These are phyloP conservation scores for Coemansia sp. DNA, from an alignment of 192 early-diverging fungal genomes.

Conservation along the genomic window DNA sequence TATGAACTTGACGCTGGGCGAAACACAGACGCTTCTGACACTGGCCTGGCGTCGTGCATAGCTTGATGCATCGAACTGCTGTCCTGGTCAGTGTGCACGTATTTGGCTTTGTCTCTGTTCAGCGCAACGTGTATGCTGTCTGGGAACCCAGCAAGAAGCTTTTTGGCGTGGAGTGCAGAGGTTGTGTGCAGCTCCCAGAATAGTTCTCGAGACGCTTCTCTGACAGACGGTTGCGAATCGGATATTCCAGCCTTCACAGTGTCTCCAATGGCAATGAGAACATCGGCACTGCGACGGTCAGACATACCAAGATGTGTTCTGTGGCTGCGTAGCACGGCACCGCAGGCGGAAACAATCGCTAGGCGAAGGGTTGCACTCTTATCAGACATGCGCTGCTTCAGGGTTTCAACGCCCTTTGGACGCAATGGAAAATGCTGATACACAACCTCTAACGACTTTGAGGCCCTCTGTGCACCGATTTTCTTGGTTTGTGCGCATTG, in stretches of 20 bases:
- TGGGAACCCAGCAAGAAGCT: conserved; percentile 21
- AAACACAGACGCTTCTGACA: conserved; percentile 18
- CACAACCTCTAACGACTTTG: conserved; percentile 35
- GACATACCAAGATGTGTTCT: conserved; percentile 19
- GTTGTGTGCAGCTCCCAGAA: conserved; percentile 46
- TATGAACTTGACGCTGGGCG: conserved; percentile 19
- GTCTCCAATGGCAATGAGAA: conserved; percentile 16
- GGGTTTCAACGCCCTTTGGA: conserved; percentile 30
- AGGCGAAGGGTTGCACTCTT: conserved; percentile 45
- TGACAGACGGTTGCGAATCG: conserved; percentile 46
- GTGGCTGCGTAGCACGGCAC: conserved; percentile 30
- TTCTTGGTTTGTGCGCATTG: conserved; percentile 55
- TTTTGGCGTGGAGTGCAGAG: conserved; percentile 23
- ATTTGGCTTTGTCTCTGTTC: conserved; percentile 30
- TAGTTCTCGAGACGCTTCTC: conserved; percentile 46
- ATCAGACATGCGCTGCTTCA: conserved; percentile 37
- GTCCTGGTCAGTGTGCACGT: conserved; percentile 5
- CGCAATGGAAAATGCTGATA: conserved; percentile 43
- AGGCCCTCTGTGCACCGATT: conserved; percentile 47
- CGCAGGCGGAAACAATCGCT: conserved; percentile 39
- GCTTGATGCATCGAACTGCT: conserved; percentile 1
- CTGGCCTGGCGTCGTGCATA: conserved; percentile 13
- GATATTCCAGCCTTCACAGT: conserved; percentile 22
- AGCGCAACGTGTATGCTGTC: conserved; percentile 23
- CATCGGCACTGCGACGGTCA: conserved; percentile 34